Conservation (phyloP, 306 rosid species). For the Inga laurina region DNA sequence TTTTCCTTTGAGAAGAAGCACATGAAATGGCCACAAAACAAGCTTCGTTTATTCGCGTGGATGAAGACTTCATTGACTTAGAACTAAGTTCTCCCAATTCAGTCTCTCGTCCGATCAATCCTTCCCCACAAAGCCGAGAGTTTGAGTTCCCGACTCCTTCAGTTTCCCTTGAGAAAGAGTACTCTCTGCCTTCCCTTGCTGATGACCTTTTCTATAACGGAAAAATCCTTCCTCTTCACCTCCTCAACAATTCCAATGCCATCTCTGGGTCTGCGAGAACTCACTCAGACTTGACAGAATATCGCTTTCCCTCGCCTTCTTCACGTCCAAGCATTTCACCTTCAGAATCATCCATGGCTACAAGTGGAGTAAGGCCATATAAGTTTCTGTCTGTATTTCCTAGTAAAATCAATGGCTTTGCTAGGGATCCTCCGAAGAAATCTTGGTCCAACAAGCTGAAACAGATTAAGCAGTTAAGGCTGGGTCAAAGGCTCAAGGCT, state of each 20-base stretch:
- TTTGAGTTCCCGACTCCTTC: slow-evolving; percentile 67
- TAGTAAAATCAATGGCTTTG: background rate
- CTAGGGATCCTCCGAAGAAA: background rate
- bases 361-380: slow-evolving; percentile 39
- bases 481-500: slow-evolving; percentile 57
- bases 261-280: background rate
- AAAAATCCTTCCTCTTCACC: slow-evolving; percentile 77
- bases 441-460: slow-evolving; percentile 57
- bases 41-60: slow-evolving; percentile 32
- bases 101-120: background rate
- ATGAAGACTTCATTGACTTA: slow-evolving; percentile 71
- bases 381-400: background rate
- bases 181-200: slow-evolving; percentile 48
- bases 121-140: slow-evolving; percentile 36
- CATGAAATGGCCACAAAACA: slow-evolving; percentile 46
- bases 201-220: slow-evolving; percentile 78
- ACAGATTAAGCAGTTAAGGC: slow-evolving; percentile 47
- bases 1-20: slow-evolving; percentile 22
- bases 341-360: slow-evolving; percentile 48
- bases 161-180: slow-evolving; percentile 35
- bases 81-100: slow-evolving; percentile 43
- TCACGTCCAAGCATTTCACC: slow-evolving; percentile 32
- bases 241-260: slow-evolving; percentile 40
- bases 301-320: background rate
- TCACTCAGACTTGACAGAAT: background rate